Evolutionary conservation across 495 filamentous ascomycete species (phyloP), one percentile per base, ranked within the genome.

Genomic region (Usnea hakonensis): DNA sequence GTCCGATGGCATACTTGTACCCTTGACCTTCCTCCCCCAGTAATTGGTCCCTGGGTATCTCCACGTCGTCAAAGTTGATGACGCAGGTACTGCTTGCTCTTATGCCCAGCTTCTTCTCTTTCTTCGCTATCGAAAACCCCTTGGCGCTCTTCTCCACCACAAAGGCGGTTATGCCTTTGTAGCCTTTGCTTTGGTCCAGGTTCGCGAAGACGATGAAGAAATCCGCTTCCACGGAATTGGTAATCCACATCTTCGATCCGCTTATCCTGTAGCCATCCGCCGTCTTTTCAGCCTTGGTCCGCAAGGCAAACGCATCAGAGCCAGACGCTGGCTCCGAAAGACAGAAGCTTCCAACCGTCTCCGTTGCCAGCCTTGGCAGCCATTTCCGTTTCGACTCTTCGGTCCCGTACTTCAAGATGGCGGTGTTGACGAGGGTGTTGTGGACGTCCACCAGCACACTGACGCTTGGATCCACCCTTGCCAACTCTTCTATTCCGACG

Each of bases 101-200:
- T 76, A 99, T 99, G 48, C 94, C 94, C 37, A 99, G 85, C 81
- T 99, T 99, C 86, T 96, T 96, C 81, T 99, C 94, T 80, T 99
- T 99, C 83, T 99, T 99, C 23, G 94, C 90, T 72, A 99, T 92
- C 21, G 82, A 85, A 81, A 99, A 97, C 6, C 94, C 94, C 60
- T 87, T 86, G 55, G 85, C 89, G 67, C 78, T 85, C 77, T 95
- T 96, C 77, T 97, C 91, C 23, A 97, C 85, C 66, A 99, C 82
- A 74, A 99, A 97, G 48, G 93, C 92, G 2, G 91, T 93, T 75
- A 99, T 99, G 43, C 94, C 94, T 73, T 90, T 90, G 80, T 99
- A 95, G 16, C 89, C 91, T 72, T 90, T 87, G 74, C 82, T 85
- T 5, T 87, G 90, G 71, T 96, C 85, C 6, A 97, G 76, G 76